Conservation (phyloP, 257 asterid genomes). For the Nicotiana otophora region DNA sequence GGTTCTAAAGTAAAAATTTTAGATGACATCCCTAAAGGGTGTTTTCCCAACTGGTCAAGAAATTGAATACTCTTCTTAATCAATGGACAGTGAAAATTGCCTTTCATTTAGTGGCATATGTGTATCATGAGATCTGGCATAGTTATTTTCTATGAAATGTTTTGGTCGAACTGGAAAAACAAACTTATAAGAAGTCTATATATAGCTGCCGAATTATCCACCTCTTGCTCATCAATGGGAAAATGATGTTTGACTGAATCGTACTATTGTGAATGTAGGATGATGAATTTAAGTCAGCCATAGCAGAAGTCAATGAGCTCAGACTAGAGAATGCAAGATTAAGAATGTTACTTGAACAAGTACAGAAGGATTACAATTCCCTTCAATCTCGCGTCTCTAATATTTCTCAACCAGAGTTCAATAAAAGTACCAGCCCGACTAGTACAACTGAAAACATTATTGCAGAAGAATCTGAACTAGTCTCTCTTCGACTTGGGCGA, state of each 20-base stretch:
- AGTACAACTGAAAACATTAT: neutral
- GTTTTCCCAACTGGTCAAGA: neutral
- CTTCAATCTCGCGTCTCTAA: slow-evolving; percentile 40
- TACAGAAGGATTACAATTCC: slow-evolving; percentile 53
- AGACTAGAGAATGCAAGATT: slow-evolving; percentile 68
- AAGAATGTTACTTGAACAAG: slow-evolving; percentile 41
- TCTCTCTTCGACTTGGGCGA: slow-evolving; percentile 69
- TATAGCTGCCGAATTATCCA: too few relatives aligned
- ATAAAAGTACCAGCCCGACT: neutral
- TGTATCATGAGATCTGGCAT: neutral
- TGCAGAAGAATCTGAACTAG: slow-evolving; percentile 45
- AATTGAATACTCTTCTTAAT: neutral
- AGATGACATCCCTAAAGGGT: too few relatives aligned
- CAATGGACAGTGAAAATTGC: neutral
- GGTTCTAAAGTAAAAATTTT: too few relatives aligned
- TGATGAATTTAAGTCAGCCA: slow-evolving; percentile 42
- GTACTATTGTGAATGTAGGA: slow-evolving; percentile 29
- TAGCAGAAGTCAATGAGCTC: slow-evolving; percentile 42
- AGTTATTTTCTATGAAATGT: neutral
- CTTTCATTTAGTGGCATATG: neutral
- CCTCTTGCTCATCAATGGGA: too few relatives aligned
- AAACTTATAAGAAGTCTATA: neutral
- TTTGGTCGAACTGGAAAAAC: neutral
- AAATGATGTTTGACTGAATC: neutral
- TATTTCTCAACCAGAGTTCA: slow-evolving; percentile 22